Evolutionary conservation across 345 rosid species (phyloP).

Genomic region (Luvunga scandens): DNA sequence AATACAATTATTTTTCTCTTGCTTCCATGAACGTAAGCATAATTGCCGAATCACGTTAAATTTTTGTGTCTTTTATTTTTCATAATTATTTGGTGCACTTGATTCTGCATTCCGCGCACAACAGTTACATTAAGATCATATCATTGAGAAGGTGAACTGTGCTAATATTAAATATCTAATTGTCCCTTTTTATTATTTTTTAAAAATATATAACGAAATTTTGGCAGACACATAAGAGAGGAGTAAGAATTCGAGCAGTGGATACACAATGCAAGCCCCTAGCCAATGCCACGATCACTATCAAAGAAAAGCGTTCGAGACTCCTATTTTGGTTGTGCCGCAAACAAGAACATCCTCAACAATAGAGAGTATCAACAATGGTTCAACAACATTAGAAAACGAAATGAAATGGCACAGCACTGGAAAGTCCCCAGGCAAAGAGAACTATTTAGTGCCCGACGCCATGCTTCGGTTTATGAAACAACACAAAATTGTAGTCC

Average conservation of each 20-base stretch:
- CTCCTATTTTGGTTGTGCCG: constrained; percentile 68
- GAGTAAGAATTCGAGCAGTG: constrained; percentile 43
- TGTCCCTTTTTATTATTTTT: too few species aligned
- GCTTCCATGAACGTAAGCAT: too few species aligned
- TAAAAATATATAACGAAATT: too few species aligned
- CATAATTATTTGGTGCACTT: too few species aligned
- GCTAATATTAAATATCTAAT: too few species aligned
- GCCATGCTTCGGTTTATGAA: constrained; percentile 53
- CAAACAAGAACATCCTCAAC: constrained; percentile 55
- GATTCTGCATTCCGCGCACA: too few species aligned
- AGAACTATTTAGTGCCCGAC: constrained; percentile 55
- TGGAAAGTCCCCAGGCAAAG: constrained; percentile 37
- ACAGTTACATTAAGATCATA: constrained; percentile 56
- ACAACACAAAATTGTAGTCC: constrained; percentile 35
- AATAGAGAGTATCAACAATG: constrained; percentile 54
- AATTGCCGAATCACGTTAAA: too few species aligned
- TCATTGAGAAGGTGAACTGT: constrained; percentile 38
- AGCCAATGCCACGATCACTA: constrained; percentile 33
- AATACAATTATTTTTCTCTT: too few species aligned
- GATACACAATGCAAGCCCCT: constrained; percentile 45
- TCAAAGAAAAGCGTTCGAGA: constrained; percentile 31
- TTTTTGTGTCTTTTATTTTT: too few species aligned
- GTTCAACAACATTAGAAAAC: constrained; percentile 66
- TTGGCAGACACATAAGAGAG: constrained; percentile 25
- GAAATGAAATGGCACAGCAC: constrained; percentile 85